Percentiles rank a stretch among this genome's conserved stretches.
These are phyloP conservation scores for Paramecium caudatum DNA, from an alignment of 73 alveolate species.

Conservation along the genomic window DNA sequence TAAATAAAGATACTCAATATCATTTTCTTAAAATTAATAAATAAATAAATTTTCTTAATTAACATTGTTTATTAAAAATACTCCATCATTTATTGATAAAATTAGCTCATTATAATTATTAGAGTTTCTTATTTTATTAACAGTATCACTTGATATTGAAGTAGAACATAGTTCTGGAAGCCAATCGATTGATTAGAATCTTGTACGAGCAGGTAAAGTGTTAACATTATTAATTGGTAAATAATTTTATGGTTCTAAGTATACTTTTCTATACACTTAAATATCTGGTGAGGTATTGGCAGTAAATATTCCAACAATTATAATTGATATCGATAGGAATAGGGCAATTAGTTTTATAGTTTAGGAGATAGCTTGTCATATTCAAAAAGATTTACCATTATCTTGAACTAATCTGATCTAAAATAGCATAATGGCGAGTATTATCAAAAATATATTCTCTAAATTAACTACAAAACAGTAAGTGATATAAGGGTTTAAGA, in stretches of 20 bases:
- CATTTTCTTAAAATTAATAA: not conserved
- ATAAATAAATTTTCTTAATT: not conserved
- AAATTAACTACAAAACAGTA: constrained; percentile 8
- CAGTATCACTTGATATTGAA: not conserved
- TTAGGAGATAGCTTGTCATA: constrained; percentile 58
- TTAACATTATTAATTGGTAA: constrained; percentile 21
- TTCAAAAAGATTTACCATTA: constrained; percentile 28
- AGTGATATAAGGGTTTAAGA: not conserved
- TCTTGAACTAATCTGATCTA: constrained; percentile 49
- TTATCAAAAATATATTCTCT: not conserved
- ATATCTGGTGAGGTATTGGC: not conserved
- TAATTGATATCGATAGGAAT: not conserved
- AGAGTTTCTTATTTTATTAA: not conserved
- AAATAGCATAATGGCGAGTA: constrained; percentile 27
- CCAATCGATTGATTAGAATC: constrained; percentile 4
- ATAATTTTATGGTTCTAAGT: not conserved
- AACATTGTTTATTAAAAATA: not conserved
- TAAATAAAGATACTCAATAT: not conserved
- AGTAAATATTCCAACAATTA: constrained; percentile 36
- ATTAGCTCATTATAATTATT: not conserved
- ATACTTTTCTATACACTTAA: constrained; percentile 1
- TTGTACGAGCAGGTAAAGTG: not conserved
- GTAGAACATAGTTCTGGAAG: constrained; percentile 25
- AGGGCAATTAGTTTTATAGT: constrained; percentile 53
- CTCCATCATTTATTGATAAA: not conserved